Base-by-base conservation (phyloP, 495 filamentous ascomycete genomes). In the Aspergillus steynii region DNA sequence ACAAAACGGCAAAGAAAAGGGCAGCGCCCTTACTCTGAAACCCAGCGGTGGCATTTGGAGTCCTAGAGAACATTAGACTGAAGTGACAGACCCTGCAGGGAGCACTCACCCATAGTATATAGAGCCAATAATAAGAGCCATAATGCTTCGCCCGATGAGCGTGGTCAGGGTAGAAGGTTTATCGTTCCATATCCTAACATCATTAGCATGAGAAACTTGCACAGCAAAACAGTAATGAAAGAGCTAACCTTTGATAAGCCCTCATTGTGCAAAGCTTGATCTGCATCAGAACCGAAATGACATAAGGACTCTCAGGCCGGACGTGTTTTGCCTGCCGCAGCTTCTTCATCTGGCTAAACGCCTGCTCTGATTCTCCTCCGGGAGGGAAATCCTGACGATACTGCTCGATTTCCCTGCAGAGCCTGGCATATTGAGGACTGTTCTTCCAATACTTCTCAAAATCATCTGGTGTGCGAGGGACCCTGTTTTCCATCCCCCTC, bases 1-100 rank as follows among this genome's bases (percentile, higher is more conserved):
- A 95, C 63, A 96, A 78, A 61, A 95, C 87, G 55, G 92, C 89
- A 67, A 97, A 97, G 83, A 96, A 98, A 27, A 97, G 77, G 8
- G 95, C 82, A 57, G 90, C 90, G 25, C 90, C 92, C 62, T 91
- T 85, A 65, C 86, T 85, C 77, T 87, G 96, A 74, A 97, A 95
- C 3, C 74, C 85, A 81, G 61, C 76, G 62, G 56, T 88, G 85
- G 63, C 82, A 78, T 53, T 76, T 29, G 84, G 79, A 4, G 95
- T 85, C 29, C 77, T 80, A 61, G 75, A 81, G 20, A 56, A 81
- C 3, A 6, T 55, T 46, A 55, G 53, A 25, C 45, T 29, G 8
- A 34, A 53, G 15, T 29, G 14, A 3, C 29, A 29, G 12, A 26
- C 49, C 1, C 9, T 26, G 6, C 4, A 25, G 25, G 20, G 12